Conservation (phyloP, 129 eudicot species). For the Ambrosia artemisiifolia region DNA sequence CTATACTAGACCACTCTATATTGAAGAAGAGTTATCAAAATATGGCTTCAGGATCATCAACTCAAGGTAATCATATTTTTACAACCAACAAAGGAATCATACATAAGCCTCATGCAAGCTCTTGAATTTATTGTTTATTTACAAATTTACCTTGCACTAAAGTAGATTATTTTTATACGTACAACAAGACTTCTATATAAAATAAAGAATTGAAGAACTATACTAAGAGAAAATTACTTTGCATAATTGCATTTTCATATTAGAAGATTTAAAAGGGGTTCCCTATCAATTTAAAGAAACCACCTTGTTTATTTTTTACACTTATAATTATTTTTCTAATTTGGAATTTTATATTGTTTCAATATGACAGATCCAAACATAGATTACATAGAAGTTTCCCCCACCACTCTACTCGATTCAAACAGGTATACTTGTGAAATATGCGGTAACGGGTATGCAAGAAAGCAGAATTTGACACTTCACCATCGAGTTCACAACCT, state of each 20-base stretch:
- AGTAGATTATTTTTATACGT: neutral
- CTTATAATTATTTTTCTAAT: neutral
- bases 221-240: neutral
- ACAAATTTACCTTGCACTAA: neutral
- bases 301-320: neutral
- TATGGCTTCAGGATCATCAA: conserved; percentile 16
- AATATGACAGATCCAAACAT: conserved; percentile 47
- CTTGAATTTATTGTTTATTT: neutral
- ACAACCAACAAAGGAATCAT: neutral
- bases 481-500: conserved; percentile 54
- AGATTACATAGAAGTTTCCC: conserved; percentile 33
- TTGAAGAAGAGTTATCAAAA: neutral
- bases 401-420: conserved; percentile 38
- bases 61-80: neutral
- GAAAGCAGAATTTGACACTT: conserved; percentile 50
- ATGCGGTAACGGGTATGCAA: conserved; percentile 49
- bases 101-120: conserved; percentile 13
- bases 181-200: no score
- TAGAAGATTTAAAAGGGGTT: no score
- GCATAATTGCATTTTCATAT: no score
- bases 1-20: neutral
- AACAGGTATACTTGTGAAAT: conserved; percentile 42
- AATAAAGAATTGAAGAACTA: neutral
- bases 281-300: no score
- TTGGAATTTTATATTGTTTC: neutral